Conservation (phyloP, 495 filamentous ascomycete species). For the Hyaloscypha finlandica region DNA sequence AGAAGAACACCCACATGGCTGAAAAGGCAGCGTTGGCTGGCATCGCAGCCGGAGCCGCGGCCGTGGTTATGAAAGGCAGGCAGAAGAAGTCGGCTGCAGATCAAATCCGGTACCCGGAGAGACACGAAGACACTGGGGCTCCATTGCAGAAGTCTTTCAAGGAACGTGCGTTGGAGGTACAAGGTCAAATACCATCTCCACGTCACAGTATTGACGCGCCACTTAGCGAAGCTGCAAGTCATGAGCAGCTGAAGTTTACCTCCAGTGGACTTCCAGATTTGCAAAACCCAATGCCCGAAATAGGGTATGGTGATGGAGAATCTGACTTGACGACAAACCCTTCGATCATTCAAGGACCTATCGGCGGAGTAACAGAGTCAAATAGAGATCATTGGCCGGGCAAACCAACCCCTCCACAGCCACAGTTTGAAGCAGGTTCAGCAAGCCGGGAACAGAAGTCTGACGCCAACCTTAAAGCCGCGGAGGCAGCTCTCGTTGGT, state of each 20-base stretch:
- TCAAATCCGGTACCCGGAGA: slow-evolving; percentile 26
- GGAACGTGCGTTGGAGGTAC: slow-evolving; percentile 51
- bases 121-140: slow-evolving; percentile 27
- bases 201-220: slow-evolving; percentile 74
- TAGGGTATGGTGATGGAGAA: slow-evolving; percentile 48
- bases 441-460: slow-evolving; percentile 14
- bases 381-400: slow-evolving; percentile 56
- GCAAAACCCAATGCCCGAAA: slow-evolving; percentile 67
- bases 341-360: slow-evolving; percentile 50
- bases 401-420: slow-evolving; percentile 49
- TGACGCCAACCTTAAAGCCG: slow-evolving; percentile 33
- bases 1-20: slow-evolving; percentile 42
- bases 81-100: slow-evolving; percentile 38
- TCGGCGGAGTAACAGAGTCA: slow-evolving; percentile 49
- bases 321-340: slow-evolving; percentile 79
- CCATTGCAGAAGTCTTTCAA: slow-evolving; percentile 51
- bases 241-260: slow-evolving; percentile 57
- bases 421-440: slow-evolving; percentile 35
- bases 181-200: slow-evolving; percentile 60
- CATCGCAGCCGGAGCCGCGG: slow-evolving; percentile 51
- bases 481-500: slow-evolving; percentile 43
- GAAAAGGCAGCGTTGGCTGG: slow-evolving; percentile 54
- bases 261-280: slow-evolving; percentile 64
- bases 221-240: slow-evolving; percentile 56
- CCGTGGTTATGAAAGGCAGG: slow-evolving; percentile 44